Percentiles rank a stretch among this genome's conserved stretches.
Conservation (phyloP, 495 filamentous ascomycete genomes). For the Articulospora tetracladia region DNA sequence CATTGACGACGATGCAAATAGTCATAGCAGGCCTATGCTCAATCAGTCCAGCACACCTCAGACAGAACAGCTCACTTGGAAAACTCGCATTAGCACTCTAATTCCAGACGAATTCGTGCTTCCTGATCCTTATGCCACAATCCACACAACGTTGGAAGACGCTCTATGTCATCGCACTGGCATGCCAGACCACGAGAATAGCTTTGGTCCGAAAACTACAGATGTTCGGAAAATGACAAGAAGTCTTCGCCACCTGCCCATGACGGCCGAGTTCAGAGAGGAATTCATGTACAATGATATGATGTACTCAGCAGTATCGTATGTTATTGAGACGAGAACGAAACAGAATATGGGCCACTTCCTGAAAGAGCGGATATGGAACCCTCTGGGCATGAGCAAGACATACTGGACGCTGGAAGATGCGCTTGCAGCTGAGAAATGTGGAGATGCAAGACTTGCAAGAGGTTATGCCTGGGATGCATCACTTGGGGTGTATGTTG, state of each 20-base stretch:
- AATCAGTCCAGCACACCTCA: neutral
- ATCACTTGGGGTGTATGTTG: constrained; percentile 6
- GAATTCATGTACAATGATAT: neutral
- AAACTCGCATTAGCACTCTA: constrained; percentile 19
- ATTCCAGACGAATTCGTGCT: constrained; percentile 53
- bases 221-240: neutral
- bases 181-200: constrained; percentile 38
- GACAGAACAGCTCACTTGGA: neutral
- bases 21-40: neutral
- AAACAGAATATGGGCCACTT: neutral
- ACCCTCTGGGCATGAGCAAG: neutral
- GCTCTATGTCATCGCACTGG: constrained; percentile 46
- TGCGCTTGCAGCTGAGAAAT: neutral
- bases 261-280: neutral
- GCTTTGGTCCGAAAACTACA: neutral
- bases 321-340: neutral
- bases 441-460: neutral
- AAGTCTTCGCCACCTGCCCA: neutral
- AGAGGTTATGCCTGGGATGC: neutral
- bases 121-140: constrained; percentile 36
- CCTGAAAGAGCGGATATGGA: constrained; percentile 2
- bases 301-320: neutral
- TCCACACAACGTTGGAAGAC: constrained; percentile 47
- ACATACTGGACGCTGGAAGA: neutral
- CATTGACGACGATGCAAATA: constrained; percentile 38